phyloP scores from a whole-genome alignment of 1,284 basidiomycete species.

The Hypsizygus ulmarius region DNA sequence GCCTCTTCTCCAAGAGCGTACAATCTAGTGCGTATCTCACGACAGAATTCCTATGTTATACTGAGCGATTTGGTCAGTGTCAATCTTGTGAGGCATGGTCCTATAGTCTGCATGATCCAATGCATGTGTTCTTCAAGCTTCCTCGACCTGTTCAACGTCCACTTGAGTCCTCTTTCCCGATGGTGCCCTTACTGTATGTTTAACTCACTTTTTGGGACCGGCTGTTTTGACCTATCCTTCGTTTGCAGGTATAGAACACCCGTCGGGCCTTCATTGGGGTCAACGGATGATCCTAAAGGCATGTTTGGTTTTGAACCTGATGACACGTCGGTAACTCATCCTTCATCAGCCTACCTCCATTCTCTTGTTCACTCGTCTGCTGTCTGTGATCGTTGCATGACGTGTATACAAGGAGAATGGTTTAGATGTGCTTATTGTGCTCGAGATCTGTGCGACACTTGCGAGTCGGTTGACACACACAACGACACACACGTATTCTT shows the following conservation, averaged over 20 bases:
- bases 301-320: slow-evolving; percentile 8
- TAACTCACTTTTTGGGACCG: not conserved
- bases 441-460: slow-evolving; percentile 77
- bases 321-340: not conserved
- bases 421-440: slow-evolving; percentile 85
- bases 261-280: slow-evolving; percentile 55
- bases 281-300: slow-evolving; percentile 59
- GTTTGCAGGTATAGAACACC: slow-evolving; percentile 59
- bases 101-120: slow-evolving; percentile 76
- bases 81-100: slow-evolving; percentile 74
- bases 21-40: slow-evolving; percentile 54
- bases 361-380: slow-evolving; percentile 64
- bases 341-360: slow-evolving; percentile 60
- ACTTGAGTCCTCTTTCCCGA: slow-evolving; percentile 56
- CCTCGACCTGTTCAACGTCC: slow-evolving; percentile 71
- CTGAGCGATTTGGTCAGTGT: slow-evolving; percentile 51
- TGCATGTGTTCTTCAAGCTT: slow-evolving; percentile 85
- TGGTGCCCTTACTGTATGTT: slow-evolving; percentile 70
- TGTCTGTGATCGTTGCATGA: slow-evolving; percentile 76
- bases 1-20: slow-evolving; percentile 60
- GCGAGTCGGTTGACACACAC: slow-evolving; percentile 77
- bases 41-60: not conserved
- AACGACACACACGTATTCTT: slow-evolving; percentile 80
- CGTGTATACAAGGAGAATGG: slow-evolving; percentile 77
- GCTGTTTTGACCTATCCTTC: slow-evolving; percentile 5